Evolutionary conservation across 768 basidiomycete genomes (phyloP).

Genomic region (Termitomyces sp.): DNA sequence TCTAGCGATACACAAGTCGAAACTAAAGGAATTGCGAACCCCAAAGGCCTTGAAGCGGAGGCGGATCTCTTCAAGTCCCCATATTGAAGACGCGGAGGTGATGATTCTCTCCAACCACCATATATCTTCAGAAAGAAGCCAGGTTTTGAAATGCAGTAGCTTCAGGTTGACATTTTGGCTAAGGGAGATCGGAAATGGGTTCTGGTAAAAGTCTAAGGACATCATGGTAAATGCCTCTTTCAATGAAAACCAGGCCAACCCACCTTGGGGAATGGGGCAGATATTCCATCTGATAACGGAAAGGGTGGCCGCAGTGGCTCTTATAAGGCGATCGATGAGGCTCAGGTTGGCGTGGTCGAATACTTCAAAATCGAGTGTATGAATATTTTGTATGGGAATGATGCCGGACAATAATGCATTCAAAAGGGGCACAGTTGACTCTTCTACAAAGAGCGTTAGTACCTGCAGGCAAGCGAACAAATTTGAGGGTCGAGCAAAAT

Average conservation of each 20-base stretch:
- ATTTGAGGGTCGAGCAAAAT: neutral
- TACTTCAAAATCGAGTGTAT: neutral
- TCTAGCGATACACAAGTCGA: neutral
- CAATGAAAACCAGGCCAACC: neutral
- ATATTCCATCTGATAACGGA: neutral
- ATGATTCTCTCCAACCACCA: neutral
- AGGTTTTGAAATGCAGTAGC: neutral
- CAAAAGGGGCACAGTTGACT: neutral
- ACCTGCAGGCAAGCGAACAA: neutral
- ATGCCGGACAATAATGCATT: neutral
- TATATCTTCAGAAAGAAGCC: neutral
- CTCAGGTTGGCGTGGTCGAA: neutral
- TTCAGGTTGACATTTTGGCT: neutral
- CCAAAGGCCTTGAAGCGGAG: neutral
- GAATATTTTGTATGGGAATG: neutral
- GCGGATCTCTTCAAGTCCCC: neutral
- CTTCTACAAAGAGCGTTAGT: neutral
- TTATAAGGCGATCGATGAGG: neutral
- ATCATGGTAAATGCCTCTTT: neutral
- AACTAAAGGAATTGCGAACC: neutral
- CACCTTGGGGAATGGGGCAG: neutral
- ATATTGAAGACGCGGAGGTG: neutral
- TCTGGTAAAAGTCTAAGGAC: neutral
- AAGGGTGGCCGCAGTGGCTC: neutral
- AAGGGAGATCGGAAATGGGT: neutral